Base-by-base conservation (phyloP, 441 rosid genomes). In the Brassica balearica region DNA sequence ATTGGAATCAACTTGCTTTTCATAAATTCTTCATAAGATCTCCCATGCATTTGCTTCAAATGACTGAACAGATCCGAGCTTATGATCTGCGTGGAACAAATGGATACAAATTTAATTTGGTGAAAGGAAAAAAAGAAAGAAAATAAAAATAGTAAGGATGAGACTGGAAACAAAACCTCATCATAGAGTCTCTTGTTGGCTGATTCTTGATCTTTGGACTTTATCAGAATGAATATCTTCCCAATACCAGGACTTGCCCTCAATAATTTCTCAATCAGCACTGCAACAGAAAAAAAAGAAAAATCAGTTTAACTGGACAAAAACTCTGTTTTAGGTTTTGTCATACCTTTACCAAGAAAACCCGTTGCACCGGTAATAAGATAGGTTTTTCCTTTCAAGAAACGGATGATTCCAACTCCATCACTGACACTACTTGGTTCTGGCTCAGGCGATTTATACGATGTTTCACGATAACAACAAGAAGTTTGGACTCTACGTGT, bases 231-330 rank as follows among this genome's bases (percentile, higher is more conserved):
- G 5, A 65, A 84, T 0, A 82, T 73, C 81, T 82, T 82, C n/a
- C 85, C 77, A 32, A 71, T 80, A 27, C 84, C 82, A 8, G 86
- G 86, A 23, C 79, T 66, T 19, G 53, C 70, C 73, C 87, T 78
- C 67, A 86, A 65, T 38, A 84, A 61, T 73, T 86, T 86, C 82
- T 86, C 88, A 46, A 79, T 38, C 56, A 79, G 25, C 56, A 68
- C 82, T 73, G 12, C 53, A 34, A 9, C 58, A 34, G 34, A 66
- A 3, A 60, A 60, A 10, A 10, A 9, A 17, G 19, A 17, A 23
- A 60, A 60, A 19, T 66, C 41, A 5, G 63, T 65, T 77, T n/a
- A 27, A 51, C 72, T 72, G 72, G 0, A 58, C 0, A 43, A 65
- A 78, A 66, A 32, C 56, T 48, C 27, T 73, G 6, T 14, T 22